These are phyloP conservation scores for Cucurbita ficifolia DNA, from an alignment of 306 rosid species.

Conservation along the genomic window DNA sequence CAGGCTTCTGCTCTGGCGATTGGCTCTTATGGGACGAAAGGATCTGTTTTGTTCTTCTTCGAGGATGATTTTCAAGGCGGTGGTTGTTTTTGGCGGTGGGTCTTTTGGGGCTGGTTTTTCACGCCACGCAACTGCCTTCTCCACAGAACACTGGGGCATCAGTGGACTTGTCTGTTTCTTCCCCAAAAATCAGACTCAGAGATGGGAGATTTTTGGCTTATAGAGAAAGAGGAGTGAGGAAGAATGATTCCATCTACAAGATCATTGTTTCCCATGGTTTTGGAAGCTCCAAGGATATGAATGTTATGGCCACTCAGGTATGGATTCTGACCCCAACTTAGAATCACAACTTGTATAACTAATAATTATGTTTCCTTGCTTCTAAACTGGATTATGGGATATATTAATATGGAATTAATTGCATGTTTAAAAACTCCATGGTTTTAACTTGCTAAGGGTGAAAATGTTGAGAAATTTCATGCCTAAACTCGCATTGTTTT, in stretches of 20 bases:
- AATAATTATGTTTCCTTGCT: not conserved
- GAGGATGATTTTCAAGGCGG: conserved; percentile 15
- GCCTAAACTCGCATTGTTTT: not conserved
- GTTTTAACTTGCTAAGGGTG: not conserved
- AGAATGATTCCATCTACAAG: conserved; percentile 13
- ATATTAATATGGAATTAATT: not conserved
- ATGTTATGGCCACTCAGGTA: conserved; percentile 14
- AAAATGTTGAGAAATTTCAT: not conserved
- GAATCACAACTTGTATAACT: conserved; percentile 7
- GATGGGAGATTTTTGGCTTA: conserved; percentile 43
- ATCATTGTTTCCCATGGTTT: conserved; percentile 38
- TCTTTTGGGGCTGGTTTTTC: conserved; percentile 54
- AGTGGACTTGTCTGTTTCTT: not conserved
- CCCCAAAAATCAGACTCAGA: conserved; percentile 25
- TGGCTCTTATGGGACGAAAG: not conserved
- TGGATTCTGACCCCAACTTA: not conserved
- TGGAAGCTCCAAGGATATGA: conserved; percentile 50
- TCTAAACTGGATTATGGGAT: not conserved
- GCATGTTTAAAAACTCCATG: no score
- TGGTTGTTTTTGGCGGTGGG: conserved; percentile 33
- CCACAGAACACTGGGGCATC: not conserved
- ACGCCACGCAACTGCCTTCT: conserved; percentile 24
- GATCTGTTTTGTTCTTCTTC: conserved; percentile 6
- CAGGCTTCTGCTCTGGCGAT: not conserved
- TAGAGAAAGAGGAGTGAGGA: conserved; percentile 29